These are phyloP conservation scores for Galeopsis tetrahit DNA, from an alignment of 257 asterid species.

Conservation along the genomic window DNA sequence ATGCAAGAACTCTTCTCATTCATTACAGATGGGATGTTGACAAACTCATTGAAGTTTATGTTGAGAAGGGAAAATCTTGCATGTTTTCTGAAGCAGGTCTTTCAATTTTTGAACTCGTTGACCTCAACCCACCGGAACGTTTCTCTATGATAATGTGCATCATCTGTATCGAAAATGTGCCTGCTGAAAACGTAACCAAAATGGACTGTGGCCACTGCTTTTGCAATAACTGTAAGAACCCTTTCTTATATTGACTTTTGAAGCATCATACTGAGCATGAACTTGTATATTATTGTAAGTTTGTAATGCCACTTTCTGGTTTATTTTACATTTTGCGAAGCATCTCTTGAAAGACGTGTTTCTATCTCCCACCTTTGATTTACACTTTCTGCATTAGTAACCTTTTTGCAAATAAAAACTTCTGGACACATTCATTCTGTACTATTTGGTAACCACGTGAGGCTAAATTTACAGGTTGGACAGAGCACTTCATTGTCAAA, in stretches of 20 bases:
- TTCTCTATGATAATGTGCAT: conserved; percentile 56
- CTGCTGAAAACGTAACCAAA: conserved; percentile 56
- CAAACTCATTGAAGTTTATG: conserved; percentile 68
- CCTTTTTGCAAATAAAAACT: conserved; percentile 14
- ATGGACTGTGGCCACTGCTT: conserved; percentile 98
- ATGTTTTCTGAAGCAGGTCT: conserved; percentile 91
- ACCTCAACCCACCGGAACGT: conserved; percentile 44
- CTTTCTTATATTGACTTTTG: conserved; percentile 23
- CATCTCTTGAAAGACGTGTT: background rate
- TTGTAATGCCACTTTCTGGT: conserved; percentile 13
- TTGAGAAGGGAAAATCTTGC: conserved; percentile 77
- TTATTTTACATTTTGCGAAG: background rate
- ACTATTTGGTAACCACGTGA: conserved; percentile 13
- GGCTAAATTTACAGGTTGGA: conserved; percentile 75
- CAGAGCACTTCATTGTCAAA: conserved; percentile 94
- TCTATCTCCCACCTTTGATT: conserved; percentile 12
- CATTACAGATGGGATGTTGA: conserved; percentile 92
- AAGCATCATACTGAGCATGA: conserved; percentile 5
- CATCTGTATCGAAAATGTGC: conserved; percentile 82
- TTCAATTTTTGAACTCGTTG: conserved; percentile 46
- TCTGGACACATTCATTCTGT: conserved; percentile 5
- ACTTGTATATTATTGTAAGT: background rate
- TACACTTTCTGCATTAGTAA: background rate
- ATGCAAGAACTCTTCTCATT: conserved; percentile 93
- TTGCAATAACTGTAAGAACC: conserved; percentile 84